Percentiles rank a stretch among this genome's conserved stretches.
Conservation (phyloP, 768 basidiomycete genomes). For the Mycena galopus region DNA sequence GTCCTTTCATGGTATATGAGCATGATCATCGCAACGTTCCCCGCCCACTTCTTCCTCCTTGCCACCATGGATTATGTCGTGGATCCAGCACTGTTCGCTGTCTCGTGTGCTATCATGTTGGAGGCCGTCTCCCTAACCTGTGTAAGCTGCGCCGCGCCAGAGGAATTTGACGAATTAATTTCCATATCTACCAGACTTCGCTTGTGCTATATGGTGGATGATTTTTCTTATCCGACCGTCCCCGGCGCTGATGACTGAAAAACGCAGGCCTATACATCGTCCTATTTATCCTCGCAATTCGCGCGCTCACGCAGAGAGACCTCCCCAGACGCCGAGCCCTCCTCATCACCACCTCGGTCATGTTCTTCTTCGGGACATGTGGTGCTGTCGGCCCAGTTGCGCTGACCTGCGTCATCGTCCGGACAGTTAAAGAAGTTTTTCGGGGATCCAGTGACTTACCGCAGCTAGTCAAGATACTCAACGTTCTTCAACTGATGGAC, state of each 20-base stretch:
- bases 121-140: no score
- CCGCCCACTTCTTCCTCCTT: no score
- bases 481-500: conserved; percentile 4
- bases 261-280: conserved; percentile 13
- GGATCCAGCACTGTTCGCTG: background rate
- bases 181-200: no score
- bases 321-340: conserved; percentile 6
- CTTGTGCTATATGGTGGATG: no score
- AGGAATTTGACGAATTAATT: no score
- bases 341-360: background rate
- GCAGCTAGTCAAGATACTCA: background rate
- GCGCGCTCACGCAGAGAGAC: conserved; percentile 1
- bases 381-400: background rate
- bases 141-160: no score
- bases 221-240: no score
- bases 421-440: background rate
- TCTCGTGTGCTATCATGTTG: no score
- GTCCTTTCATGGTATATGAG: no score
- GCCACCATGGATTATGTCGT: no score
- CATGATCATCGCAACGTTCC: no score
- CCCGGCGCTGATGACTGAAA: no score
- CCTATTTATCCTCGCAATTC: conserved; percentile 12
- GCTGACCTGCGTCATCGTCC: background rate
- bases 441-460: background rate
- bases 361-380: conserved; percentile 18